phyloP scores from a whole-genome alignment of 108 stramenopile species.

The Chaetoceros tenuissimus region DNA sequence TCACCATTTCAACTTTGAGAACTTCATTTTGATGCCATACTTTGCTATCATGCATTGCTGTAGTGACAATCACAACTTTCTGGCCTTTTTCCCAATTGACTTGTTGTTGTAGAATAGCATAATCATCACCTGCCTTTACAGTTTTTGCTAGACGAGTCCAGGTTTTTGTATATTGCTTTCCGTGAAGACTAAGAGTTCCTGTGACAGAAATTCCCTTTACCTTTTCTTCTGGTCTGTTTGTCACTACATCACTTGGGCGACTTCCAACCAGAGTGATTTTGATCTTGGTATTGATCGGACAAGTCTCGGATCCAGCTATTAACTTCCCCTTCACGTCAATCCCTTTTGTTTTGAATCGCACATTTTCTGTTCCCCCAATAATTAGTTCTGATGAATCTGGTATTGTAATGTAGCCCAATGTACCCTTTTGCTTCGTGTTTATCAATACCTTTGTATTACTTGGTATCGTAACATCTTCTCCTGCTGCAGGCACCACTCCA shows the following conservation, averaged over 20 bases:
- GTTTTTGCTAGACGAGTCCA: constrained; percentile 37
- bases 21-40: constrained; percentile 27
- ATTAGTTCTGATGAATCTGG: constrained; percentile 22
- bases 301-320: constrained; percentile 18
- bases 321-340: constrained; percentile 24
- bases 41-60: constrained; percentile 20
- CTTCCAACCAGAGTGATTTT: constrained; percentile 28
- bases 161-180: constrained; percentile 22
- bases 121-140: constrained; percentile 8
- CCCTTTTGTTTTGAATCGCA: constrained; percentile 13
- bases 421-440: background rate
- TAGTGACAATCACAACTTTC: constrained; percentile 28
- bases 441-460: constrained; percentile 12
- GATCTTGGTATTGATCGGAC: constrained; percentile 14
- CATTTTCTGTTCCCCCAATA: constrained; percentile 23
- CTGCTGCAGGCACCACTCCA: too few species aligned
- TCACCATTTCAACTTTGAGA: constrained; percentile 13
- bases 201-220: constrained; percentile 34
- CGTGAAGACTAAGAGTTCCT: constrained; percentile 23
- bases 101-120: constrained; percentile 20
- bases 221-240: background rate
- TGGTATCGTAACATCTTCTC: constrained; percentile 13
- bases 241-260: constrained; percentile 9
- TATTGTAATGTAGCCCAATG: constrained; percentile 19
- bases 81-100: constrained; percentile 40